These are phyloP conservation scores for Tuber borchii DNA, from an alignment of 495 filamentous ascomycete species.

Conservation along the genomic window DNA sequence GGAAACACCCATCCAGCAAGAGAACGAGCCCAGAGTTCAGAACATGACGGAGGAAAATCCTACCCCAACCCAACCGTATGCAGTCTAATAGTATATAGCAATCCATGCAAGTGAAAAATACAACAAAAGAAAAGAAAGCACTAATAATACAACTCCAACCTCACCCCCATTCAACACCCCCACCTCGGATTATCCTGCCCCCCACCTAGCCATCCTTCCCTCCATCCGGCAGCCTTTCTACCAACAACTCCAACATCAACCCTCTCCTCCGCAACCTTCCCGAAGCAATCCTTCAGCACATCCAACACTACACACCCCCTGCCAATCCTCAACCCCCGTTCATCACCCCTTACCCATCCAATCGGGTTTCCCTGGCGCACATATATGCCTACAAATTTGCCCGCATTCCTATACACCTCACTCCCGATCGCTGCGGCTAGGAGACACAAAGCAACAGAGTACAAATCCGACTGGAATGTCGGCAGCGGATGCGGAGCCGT, in stretches of 20 bases:
- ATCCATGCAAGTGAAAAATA: constrained; percentile 11
- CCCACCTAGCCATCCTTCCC: constrained; percentile 25
- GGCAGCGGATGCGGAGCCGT: constrained; percentile 21
- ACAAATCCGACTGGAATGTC: constrained; percentile 36
- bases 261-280: constrained; percentile 31
- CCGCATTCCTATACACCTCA: constrained; percentile 37
- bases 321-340: constrained; percentile 25
- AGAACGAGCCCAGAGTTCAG: background rate
- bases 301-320: constrained; percentile 20
- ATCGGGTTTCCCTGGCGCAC: constrained; percentile 36
- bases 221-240: constrained; percentile 30
- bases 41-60: background rate
- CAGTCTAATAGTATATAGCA: constrained; percentile 9
- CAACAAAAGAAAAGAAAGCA: constrained; percentile 3
- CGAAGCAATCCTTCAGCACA: constrained; percentile 38
- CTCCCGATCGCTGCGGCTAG: constrained; percentile 37
- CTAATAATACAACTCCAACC: constrained; percentile 16
- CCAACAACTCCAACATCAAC: constrained; percentile 28
- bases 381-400: constrained; percentile 34
- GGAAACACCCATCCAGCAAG: background rate
- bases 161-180: constrained; percentile 22
- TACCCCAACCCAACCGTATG: background rate
- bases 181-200: constrained; percentile 30
- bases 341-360: constrained; percentile 37
- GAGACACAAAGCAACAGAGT: constrained; percentile 33